Conservation (phyloP, 306 rosid genomes). For the Hippophae rhamnoides region DNA sequence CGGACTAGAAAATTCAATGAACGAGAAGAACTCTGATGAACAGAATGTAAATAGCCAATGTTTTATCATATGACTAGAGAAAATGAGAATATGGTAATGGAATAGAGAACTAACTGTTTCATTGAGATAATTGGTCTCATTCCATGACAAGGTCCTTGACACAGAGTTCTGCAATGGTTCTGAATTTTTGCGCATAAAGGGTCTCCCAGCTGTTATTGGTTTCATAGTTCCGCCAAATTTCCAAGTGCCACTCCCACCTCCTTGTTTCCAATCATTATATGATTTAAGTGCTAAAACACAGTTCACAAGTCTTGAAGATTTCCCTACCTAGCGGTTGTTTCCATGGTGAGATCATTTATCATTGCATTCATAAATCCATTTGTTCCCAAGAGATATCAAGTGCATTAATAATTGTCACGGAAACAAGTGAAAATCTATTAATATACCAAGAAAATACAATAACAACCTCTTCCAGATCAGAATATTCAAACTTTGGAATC, state of each 20-base stretch:
- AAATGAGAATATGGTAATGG: conserved; percentile 6
- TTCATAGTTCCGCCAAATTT: conserved; percentile 41
- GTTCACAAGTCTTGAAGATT: conserved; percentile 64
- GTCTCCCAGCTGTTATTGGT: conserved; percentile 37
- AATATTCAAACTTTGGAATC: conserved; percentile 76
- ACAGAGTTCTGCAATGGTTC: conserved; percentile 49
- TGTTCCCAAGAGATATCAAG: background rate
- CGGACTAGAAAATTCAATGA: conserved; percentile 46
- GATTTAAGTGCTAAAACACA: conserved; percentile 78
- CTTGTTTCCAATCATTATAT: conserved; percentile 50
- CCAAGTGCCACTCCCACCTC: conserved; percentile 57
- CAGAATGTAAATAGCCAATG: conserved; percentile 15
- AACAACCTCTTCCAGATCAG: conserved; percentile 76
- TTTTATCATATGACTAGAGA: conserved; percentile 5
- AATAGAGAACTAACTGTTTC: conserved; percentile 49
- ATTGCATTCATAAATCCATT: background rate
- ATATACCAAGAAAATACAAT: background rate
- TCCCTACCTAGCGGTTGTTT: conserved; percentile 60
- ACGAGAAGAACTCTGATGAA: conserved; percentile 46
- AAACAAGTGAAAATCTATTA: background rate
- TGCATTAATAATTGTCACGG: background rate
- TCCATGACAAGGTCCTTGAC: conserved; percentile 36
- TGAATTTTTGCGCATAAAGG: conserved; percentile 43
- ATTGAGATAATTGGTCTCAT: conserved; percentile 30
- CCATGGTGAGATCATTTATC: conserved; percentile 5